These are phyloP conservation scores for Ustilago xerochloae DNA, from an alignment of 1,284 basidiomycete genomes.

Conservation along the genomic window DNA sequence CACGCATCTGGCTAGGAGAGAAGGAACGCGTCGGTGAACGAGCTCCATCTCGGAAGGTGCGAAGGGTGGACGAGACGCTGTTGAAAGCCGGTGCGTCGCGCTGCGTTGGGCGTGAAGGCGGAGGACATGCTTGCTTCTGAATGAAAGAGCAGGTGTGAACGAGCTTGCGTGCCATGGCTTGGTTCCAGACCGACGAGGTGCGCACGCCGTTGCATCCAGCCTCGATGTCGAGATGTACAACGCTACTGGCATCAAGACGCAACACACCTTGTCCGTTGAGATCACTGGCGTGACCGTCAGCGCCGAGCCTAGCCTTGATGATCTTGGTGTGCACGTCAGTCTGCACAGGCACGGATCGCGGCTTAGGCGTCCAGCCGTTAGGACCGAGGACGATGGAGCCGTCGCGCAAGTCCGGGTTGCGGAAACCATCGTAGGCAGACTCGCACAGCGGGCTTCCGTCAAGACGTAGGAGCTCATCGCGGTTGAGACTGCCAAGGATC, in stretches of 20 bases:
- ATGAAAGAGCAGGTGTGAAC: constrained; percentile 67
- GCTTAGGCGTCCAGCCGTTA: constrained; percentile 59
- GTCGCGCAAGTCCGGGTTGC: constrained; percentile 23
- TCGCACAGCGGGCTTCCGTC: constrained; percentile 11
- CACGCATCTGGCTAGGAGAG: constrained; percentile 22
- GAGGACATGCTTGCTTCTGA: constrained; percentile 58
- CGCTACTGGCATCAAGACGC: constrained; percentile 42
- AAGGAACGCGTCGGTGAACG: constrained; percentile 32
- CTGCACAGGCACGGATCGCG: constrained; percentile 20
- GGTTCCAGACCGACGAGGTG: constrained; percentile 5
- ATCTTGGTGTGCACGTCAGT: constrained; percentile 22
- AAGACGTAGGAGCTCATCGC: constrained; percentile 71
- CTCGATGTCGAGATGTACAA: constrained; percentile 65
- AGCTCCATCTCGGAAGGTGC: constrained; percentile 28
- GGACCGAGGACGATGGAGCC: constrained; percentile 59
- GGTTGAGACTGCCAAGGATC: constrained; percentile 74
- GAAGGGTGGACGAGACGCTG: constrained; percentile 18
- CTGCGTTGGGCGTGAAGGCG: not conserved
- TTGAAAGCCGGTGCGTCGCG: constrained; percentile 18
- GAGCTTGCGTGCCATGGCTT: constrained; percentile 43
- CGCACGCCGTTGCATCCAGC: not conserved
- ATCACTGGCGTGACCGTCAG: not conserved
- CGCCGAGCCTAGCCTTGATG: constrained; percentile 16
- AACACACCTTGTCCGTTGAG: constrained; percentile 13
- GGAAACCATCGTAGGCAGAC: constrained; percentile 12